phyloP scores from a whole-genome alignment of 805 yeast genomes.

The Lachancea nothofagi region DNA sequence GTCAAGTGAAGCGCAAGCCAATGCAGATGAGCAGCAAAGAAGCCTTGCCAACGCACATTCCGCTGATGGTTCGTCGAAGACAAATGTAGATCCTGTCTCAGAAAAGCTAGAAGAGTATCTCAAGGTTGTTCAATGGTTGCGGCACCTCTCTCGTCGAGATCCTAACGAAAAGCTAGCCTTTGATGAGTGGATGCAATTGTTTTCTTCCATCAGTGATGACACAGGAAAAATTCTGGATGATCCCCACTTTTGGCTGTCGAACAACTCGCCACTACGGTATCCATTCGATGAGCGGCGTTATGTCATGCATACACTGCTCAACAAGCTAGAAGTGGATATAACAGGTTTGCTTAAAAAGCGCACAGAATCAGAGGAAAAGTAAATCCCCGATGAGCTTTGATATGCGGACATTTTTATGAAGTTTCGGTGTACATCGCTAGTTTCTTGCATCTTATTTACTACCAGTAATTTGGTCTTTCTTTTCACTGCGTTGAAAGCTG shows the following conservation, averaged over 20 bases:
- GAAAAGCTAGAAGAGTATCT: conserved; percentile 5
- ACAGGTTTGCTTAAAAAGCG: background rate
- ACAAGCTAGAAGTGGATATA: conserved; percentile 5
- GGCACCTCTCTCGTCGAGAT: conserved; percentile 3
- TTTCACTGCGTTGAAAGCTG: no score
- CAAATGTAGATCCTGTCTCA: background rate
- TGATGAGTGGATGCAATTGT: conserved; percentile 47
- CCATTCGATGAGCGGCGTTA: conserved; percentile 68
- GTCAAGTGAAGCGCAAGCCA: background rate
- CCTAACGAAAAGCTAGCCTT: conserved; percentile 36
- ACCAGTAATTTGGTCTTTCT: no score
- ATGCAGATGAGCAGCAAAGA: background rate
- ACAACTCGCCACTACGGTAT: conserved; percentile 59
- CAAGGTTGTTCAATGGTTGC: conserved; percentile 6
- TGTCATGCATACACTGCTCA: conserved; percentile 15
- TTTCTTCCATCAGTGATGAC: conserved; percentile 28
- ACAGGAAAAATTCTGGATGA: conserved; percentile 20
- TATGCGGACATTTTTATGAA: no score
- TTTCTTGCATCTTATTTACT: no score
- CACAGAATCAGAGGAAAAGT: background rate
- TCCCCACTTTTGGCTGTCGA: conserved; percentile 53
- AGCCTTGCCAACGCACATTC: background rate
- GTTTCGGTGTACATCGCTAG: no score
- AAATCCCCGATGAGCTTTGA: background rate
- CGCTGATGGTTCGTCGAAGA: background rate